Base-by-base conservation (phyloP, 768 basidiomycete species). In the Melanogaster broomeanus region DNA sequence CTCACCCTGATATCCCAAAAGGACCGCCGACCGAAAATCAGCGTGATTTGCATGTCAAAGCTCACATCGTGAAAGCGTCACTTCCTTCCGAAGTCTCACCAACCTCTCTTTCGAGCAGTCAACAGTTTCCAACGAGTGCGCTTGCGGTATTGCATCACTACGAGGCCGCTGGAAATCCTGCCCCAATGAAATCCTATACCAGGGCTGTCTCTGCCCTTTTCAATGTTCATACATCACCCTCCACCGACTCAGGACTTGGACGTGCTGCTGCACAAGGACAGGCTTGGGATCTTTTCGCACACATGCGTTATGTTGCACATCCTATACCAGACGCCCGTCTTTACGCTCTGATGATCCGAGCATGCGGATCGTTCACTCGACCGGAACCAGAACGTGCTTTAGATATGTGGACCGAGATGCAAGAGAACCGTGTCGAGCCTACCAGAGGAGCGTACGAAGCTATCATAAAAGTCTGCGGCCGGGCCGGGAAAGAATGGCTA, bases 251-350 rank as follows among this genome's bases (percentile, higher is more conserved):
- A 22, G 34, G 51, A 21, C 53, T 77, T 1, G 67, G 67, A 28
- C 56, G 74, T 25, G 72, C 81, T 4, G 59, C 77, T 1, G 81
- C 81, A 2, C 81, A 80, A 28, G 88, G 90, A 0, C 86, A 91
- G 53, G 95, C 90, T 3, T 97, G 93, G 92, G 92, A 98, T 63
- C 80, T 98, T 35, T 98, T 92, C 67, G 76, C 89, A 2, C 96
- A 99, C 68, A 95, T 97, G 90, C 90, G 96, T 41, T 94, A 97
- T 54, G 90, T 91, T 13, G 92, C 96, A 1, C 93, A 98, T 65
- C 85, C 93, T 1, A 72, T 74, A 4, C 94, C 95, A 0, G 84
- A 88, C 55, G 75, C 75, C 13, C 68, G 77, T 21, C 74, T 95
- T 7, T 98, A 93, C 70, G 80, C 84, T 0, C 65, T 81, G 31